These are phyloP conservation scores for Termitomyces titanicus DNA, from an alignment of 768 basidiomycete species.

Conservation along the genomic window DNA sequence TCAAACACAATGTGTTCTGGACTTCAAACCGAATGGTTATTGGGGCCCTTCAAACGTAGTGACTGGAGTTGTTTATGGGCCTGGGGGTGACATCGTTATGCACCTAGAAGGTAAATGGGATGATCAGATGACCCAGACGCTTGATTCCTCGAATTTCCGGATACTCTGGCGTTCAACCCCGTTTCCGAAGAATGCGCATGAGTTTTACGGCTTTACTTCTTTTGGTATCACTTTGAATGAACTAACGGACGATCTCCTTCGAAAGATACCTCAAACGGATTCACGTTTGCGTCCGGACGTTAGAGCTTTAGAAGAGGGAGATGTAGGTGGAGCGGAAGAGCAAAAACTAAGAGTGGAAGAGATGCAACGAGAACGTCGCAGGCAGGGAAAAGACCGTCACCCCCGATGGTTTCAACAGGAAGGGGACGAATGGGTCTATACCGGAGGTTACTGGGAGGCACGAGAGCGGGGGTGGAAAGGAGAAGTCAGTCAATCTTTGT, in stretches of 20 bases:
- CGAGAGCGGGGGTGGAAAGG: conserved; percentile 63
- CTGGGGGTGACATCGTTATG: conserved; percentile 50
- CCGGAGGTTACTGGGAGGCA: conserved; percentile 83
- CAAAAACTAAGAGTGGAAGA: conserved; percentile 75
- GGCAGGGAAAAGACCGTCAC: conserved; percentile 48
- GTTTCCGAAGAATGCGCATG: conserved; percentile 66
- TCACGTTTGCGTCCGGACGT: conserved; percentile 82
- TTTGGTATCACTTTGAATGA: conserved; percentile 83
- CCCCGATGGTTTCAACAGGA: conserved; percentile 77
- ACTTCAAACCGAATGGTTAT: conserved; percentile 85
- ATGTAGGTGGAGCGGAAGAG: conserved; percentile 64
- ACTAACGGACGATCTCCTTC: conserved; percentile 60
- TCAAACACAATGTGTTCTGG: conserved; percentile 60
- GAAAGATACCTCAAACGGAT: conserved; percentile 73
- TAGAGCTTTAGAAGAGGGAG: conserved; percentile 75
- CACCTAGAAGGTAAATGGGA: conserved; percentile 91
- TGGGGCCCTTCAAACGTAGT: conserved; percentile 79
- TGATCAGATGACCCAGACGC: conserved; percentile 67
- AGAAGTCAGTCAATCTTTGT: conserved; percentile 46
- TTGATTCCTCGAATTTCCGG: conserved; percentile 65
- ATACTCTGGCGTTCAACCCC: conserved; percentile 76
- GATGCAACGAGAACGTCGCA: conserved; percentile 70
- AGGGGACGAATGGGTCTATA: conserved; percentile 71
- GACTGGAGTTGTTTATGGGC: conserved; percentile 52
- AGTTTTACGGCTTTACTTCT: conserved; percentile 80